These are phyloP conservation scores for Neonectria hederae DNA, from an alignment of 2,329 filamentous ascomycete genomes.

Conservation along the genomic window DNA sequence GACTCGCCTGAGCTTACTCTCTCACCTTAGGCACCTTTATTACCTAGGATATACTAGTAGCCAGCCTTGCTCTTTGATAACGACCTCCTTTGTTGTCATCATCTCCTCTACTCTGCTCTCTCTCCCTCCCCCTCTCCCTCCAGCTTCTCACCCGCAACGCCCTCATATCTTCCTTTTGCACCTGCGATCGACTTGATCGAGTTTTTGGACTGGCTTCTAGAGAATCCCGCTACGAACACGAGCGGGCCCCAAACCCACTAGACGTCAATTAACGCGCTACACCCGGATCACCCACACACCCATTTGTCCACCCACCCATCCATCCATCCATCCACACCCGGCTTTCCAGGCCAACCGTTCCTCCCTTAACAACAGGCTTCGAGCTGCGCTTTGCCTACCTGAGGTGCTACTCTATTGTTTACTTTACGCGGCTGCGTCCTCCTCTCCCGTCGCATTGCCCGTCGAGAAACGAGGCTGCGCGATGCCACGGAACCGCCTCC, in stretches of 20 bases:
- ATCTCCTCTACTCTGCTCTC: neutral
- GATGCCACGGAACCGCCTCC: constrained; percentile 47
- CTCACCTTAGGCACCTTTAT: neutral
- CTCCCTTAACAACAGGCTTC: constrained; percentile 20
- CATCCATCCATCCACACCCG: constrained; percentile 9
- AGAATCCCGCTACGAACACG: neutral
- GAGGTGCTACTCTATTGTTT: neutral
- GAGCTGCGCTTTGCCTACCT: constrained; percentile 1
- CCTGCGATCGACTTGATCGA: neutral
- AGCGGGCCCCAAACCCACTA: constrained; percentile 11
- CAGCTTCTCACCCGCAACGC: neutral
- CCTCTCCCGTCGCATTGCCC: neutral
- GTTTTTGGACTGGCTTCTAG: neutral
- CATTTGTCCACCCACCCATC: too few relatives aligned
- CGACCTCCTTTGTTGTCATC: constrained; percentile 4
- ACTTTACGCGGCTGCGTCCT: neutral
- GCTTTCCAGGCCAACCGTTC: constrained; percentile 17
- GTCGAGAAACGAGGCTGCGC: constrained; percentile 17
- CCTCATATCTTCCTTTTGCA: neutral
- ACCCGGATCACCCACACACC: constrained; percentile 6
- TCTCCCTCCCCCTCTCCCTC: neutral
- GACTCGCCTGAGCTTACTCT: neutral
- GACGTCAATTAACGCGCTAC: constrained; percentile 27
- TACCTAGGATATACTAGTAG: neutral
- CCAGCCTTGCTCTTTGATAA: neutral